Base-by-base conservation (phyloP, 345 rosid genomes). In the Camelina neglecta region DNA sequence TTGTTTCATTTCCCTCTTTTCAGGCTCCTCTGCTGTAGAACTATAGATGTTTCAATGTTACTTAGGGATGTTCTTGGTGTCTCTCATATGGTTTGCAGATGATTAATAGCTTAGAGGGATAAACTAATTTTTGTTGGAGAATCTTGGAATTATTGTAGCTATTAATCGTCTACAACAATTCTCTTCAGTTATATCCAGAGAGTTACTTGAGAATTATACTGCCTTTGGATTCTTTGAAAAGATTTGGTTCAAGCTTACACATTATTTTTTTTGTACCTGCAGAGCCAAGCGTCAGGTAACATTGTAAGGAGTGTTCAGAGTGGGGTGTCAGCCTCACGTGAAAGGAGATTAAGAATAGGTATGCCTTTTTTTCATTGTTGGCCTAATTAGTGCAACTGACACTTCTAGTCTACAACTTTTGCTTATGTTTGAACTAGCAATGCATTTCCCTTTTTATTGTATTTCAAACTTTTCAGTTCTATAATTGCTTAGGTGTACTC, bases 261-360 rank as follows among this genome's bases (percentile, higher is more conserved):
- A 38, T 60, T 41, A 50, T 60, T 58, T 58, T 58, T 18, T 3
- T 67, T 29, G 41, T 57, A 23, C 65, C 55, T 78, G 69, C 83
- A 89, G 91, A 82, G 88, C 75, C 83, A 77, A 83, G 64, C 88
- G 29, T 81, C 88, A 0, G 93, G 93, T 50, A 83, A 82, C 65
- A 65, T 72, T 67, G 83, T 85, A 36, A 86, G 84, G 69, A 82
- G 89, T 50, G 76, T 77, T 63, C 85, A 84, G 57, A 80, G 83
- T 59, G 86, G 83, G 20, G 57, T 75, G 58, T 81, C 88, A 60
- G 81, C 61, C 63, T 86, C 90, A 36, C 83, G 87, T 16, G 83
- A 82, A 80, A 78, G 89, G 71, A 83, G 85, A 73, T 31, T 83
- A 55, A 78, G 81, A 29, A 80, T 63, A 80, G 89, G 90, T 89